phyloP scores from a whole-genome alignment of 257 asterid genomes.

The Solanum dulcamara region DNA sequence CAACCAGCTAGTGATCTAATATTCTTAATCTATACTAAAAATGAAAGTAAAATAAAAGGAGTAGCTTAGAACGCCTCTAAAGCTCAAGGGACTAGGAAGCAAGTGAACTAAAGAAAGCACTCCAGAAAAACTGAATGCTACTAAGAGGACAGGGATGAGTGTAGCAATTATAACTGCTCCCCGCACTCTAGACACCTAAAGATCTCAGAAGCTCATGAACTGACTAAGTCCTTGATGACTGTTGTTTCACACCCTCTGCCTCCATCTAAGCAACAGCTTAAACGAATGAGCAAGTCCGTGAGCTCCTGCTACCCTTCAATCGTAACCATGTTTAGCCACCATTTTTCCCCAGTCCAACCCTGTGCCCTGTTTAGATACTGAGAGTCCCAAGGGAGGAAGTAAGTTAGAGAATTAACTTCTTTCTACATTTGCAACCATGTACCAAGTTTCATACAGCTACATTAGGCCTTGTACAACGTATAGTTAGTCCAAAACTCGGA shows the following conservation, averaged over 20 bases:
- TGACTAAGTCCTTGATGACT: not conserved
- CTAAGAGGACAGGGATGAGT: not conserved
- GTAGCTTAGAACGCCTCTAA: not conserved
- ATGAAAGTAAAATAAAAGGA: not conserved
- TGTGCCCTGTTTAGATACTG: not conserved
- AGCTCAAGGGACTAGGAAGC: not conserved
- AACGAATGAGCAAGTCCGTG: not conserved
- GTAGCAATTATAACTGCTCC: not conserved
- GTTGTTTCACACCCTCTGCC: not conserved
- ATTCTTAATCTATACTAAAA: not conserved
- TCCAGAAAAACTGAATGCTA: not conserved
- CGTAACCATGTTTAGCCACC: not conserved
- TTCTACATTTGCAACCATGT: not conserved
- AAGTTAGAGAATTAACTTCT: not conserved
- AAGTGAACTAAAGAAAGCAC: not conserved
- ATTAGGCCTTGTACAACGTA: not conserved
- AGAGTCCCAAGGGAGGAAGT: not conserved
- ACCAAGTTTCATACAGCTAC: not conserved
- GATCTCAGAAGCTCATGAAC: not conserved
- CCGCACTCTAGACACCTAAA: not conserved
- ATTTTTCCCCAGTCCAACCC: not conserved
- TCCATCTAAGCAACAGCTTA: not conserved
- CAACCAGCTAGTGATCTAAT: not conserved
- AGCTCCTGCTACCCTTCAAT: not conserved
- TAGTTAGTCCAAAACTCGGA: not conserved